Evolutionary conservation across 1,139 yeast genomes (phyloP).

Genomic region (Protomyces arabidopsidicola): DNA sequence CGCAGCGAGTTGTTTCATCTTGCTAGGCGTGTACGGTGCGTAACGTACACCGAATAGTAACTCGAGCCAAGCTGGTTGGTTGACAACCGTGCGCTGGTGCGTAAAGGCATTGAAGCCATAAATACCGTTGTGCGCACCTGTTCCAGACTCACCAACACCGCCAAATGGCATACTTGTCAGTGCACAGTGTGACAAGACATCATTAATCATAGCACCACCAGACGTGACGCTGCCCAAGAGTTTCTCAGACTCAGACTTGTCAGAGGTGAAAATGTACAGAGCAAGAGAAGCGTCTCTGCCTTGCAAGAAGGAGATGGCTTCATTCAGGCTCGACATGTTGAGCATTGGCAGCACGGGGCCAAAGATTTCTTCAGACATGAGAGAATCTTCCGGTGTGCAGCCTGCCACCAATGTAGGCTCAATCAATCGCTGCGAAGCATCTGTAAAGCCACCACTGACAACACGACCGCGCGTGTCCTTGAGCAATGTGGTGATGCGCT

Average conservation of each 20-base stretch:
- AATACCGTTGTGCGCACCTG: conserved; percentile 66
- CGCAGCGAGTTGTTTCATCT: conserved; percentile 12
- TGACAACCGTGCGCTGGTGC: conserved; percentile 66
- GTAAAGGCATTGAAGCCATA: conserved; percentile 69
- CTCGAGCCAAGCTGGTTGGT: conserved; percentile 33
- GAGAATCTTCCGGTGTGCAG: conserved; percentile 59
- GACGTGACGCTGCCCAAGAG: conserved; percentile 59
- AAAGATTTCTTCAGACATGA: conserved; percentile 74
- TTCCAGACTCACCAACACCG: conserved; percentile 81
- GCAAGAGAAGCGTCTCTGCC: conserved; percentile 86
- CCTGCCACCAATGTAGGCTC: conserved; percentile 70
- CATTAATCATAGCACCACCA: conserved; percentile 71
- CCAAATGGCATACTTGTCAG: conserved; percentile 80
- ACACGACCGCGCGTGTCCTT: conserved; percentile 55
- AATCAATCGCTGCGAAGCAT: conserved; percentile 48
- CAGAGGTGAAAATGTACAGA: conserved; percentile 54
- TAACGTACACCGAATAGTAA: conserved; percentile 14
- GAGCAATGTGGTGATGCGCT: conserved; percentile 49
- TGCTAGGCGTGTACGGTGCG: conserved; percentile 19
- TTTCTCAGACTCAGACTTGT: conserved; percentile 48
- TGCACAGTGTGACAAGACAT: conserved; percentile 67
- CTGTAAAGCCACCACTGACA: conserved; percentile 52
- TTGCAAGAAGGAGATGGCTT: conserved; percentile 49
- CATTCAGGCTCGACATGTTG: conserved; percentile 49
- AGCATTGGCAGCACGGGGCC: conserved; percentile 82